Evolutionary conservation across 768 basidiomycete genomes (phyloP), one percentile per base, ranked within the genome.

Genomic region (Pleurotus pulmonarius): DNA sequence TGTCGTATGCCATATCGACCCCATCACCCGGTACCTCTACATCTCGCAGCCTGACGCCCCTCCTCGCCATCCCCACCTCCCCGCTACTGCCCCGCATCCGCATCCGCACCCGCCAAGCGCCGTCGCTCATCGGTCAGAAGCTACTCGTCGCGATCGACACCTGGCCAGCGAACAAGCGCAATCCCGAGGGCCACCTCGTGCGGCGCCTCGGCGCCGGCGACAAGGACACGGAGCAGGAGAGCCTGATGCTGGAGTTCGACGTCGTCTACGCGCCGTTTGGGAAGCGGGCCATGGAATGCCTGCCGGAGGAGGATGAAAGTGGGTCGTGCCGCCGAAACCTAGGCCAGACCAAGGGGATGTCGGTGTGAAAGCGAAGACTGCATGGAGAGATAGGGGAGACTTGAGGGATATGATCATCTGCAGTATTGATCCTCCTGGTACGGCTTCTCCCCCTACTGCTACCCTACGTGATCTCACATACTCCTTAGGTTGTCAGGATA

Each of bases 161-260:
- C 41, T 99, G 97, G 97, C 87, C 91, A 24, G 72, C 76, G 4
- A 88, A 85, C 8, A 93, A 91, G 1, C 82, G 93, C 16, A 97
- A 98, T 66, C 97, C 97, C 0, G 95, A 98, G 64, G 97, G 97
- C 0, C 97, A 99, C 67, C 93, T 99, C 60, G 95, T 98, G 18
- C 85, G 96, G 40, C 86, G 94, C 0, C 79, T 99, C 1, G 97
- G 97, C 2, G 85, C 83, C 63, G 96, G 94, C 64, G 91, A 89
- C 68, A 97, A 98, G 69, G 94, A 96, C 67, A 95, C 95, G 0
- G 96, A 98, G 65, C 90, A 94, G 67, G 96, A 98, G 70, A 92
- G 91, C 67, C 65, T 99, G 56, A 68, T 99, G 62, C 73, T 98
- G 25, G 96, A 99, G 69, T 98, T 88, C 67, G 97, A 97, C 54